Evolutionary conservation across 2,329 filamentous ascomycete species (phyloP).

Genomic region (Aspergillus sclerotialis): DNA sequence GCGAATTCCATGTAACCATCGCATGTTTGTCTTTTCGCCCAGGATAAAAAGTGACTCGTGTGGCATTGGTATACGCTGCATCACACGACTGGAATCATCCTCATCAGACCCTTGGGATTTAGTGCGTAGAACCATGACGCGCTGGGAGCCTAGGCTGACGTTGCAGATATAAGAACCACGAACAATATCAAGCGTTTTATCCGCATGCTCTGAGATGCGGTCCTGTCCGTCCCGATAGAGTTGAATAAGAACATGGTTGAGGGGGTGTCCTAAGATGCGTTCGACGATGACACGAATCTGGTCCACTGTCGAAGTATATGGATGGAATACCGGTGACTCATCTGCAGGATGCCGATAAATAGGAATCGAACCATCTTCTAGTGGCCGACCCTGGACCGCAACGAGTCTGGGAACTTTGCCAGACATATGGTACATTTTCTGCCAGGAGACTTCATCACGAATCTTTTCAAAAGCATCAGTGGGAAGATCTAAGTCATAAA

Average conservation of each 20-base stretch:
- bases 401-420: slow-evolving; percentile 88
- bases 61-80: slow-evolving; percentile 65
- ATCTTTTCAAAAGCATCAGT: slow-evolving; percentile 60
- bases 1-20: slow-evolving; percentile 88
- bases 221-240: slow-evolving; percentile 84
- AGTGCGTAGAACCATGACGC: slow-evolving; percentile 82
- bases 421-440: slow-evolving; percentile 85
- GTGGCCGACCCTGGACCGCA: slow-evolving; percentile 72
- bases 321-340: slow-evolving; percentile 68
- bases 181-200: slow-evolving; percentile 90
- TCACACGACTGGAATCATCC: slow-evolving; percentile 42
- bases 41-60: slow-evolving; percentile 87
- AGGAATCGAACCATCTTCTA: slow-evolving; percentile 62
- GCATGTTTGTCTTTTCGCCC: slow-evolving; percentile 71
- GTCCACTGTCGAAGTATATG: slow-evolving; percentile 68
- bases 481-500: slow-evolving; percentile 60
- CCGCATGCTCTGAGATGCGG: slow-evolving; percentile 92
- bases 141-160: slow-evolving; percentile 83
- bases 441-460: slow-evolving; percentile 72
- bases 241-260: slow-evolving; percentile 93
- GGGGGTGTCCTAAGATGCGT: slow-evolving; percentile 62
- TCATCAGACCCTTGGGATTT: slow-evolving; percentile 38
- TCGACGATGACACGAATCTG: slow-evolving; percentile 64
- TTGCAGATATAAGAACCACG: slow-evolving; percentile 80
- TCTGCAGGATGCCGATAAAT: slow-evolving; percentile 95